Percentiles rank a stretch among this genome's conserved stretches.
Conservation (phyloP, 78 protist species). For the Dictyostelium purpureum region DNA sequence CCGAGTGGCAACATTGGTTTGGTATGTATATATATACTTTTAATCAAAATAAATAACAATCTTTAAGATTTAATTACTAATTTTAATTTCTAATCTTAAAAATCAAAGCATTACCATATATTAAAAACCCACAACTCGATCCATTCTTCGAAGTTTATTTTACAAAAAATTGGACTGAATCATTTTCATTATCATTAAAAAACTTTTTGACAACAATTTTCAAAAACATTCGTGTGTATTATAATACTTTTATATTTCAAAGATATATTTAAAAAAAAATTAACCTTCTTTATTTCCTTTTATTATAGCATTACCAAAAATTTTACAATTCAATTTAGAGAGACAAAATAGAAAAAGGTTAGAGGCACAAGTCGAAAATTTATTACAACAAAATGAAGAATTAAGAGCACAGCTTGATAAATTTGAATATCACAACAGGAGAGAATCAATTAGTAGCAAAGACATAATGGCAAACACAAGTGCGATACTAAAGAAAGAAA, state of each 20-base stretch:
- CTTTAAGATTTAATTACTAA: neutral
- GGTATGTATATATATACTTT: conserved; percentile 73
- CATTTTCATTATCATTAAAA: conserved; percentile 67
- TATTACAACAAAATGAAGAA: conserved; percentile 59
- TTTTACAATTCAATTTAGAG: conserved; percentile 73
- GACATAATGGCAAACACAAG: neutral
- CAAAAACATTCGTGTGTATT: conserved; percentile 53
- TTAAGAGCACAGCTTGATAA: conserved; percentile 59
- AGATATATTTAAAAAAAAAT: neutral
- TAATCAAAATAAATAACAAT: no score
- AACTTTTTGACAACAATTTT: conserved; percentile 83
- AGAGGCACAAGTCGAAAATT: conserved; percentile 50
- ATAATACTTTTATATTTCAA: neutral
- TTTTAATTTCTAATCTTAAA: neutral
- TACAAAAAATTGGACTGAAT: conserved; percentile 78
- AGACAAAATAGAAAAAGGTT: conserved; percentile 76
- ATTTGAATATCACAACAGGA: conserved; percentile 51
- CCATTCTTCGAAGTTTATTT: conserved; percentile 81
- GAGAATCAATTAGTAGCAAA: neutral
- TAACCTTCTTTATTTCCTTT: neutral
- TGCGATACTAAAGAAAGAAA: neutral
- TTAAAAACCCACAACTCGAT: conserved; percentile 60
- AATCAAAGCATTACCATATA: conserved; percentile 72
- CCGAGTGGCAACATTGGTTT: conserved; percentile 87
- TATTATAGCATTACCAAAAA: conserved; percentile 60